Evolutionary conservation across 2,329 filamentous ascomycete species (phyloP).

Genomic region (Aureobasidium sp.): DNA sequence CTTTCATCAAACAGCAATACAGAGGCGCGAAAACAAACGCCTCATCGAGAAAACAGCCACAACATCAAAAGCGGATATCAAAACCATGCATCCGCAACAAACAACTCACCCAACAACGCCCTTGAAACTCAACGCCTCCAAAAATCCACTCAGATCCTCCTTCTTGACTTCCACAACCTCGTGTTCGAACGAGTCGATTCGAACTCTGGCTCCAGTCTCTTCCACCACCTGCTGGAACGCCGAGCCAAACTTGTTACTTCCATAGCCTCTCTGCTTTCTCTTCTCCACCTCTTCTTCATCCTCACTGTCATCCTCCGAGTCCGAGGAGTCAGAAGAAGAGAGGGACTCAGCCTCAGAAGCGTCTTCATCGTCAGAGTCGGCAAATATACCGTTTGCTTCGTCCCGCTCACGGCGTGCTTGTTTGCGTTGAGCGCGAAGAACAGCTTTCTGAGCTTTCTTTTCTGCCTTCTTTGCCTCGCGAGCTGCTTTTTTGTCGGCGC

Average conservation of each 20-base stretch:
- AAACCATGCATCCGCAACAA: too few species aligned
- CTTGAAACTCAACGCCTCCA: conserved; percentile 89
- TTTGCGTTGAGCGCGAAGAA: conserved; percentile 50
- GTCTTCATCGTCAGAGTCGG: conserved; percentile 38
- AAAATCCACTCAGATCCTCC: conserved; percentile 82
- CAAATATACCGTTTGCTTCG: conserved; percentile 44
- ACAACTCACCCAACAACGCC: conserved; percentile 56
- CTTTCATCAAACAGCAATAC: too few species aligned
- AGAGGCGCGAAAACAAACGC: too few species aligned
- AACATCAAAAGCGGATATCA: too few species aligned
- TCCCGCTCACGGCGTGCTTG: conserved; percentile 53
- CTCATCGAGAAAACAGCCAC: too few species aligned
- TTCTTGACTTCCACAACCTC: conserved; percentile 97
- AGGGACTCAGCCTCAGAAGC: conserved; percentile 35
- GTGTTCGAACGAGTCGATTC: conserved; percentile 95
- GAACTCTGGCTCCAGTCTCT: conserved; percentile 80
- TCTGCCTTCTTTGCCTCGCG: conserved; percentile 46
- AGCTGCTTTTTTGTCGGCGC: conserved; percentile 56
- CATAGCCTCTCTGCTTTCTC: conserved; percentile 56
- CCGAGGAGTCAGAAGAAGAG: conserved; percentile 27
- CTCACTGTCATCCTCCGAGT: conserved; percentile 25
- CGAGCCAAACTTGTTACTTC: conserved; percentile 83
- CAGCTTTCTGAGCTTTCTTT: conserved; percentile 50
- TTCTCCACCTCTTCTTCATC: conserved; percentile 50
- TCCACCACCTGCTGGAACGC: conserved; percentile 93